Base-by-base conservation (phyloP, 75 land plant genomes). In the Sequoiadendron giganteum region DNA sequence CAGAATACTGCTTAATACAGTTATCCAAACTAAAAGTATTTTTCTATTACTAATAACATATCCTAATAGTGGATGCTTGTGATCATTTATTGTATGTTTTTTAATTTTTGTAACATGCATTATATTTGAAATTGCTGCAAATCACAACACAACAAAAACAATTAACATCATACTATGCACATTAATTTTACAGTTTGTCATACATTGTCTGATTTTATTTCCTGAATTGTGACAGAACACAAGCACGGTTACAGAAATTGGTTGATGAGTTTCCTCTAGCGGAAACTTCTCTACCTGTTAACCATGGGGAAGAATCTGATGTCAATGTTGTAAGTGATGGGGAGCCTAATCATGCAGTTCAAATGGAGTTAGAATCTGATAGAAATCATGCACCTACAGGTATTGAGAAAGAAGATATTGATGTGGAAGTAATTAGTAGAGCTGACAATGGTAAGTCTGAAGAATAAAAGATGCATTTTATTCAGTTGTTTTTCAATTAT, bases 241-340 rank as follows among this genome's bases (percentile, higher is more conserved):
- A 96, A 88, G 89, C 77, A 76, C 90, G 92, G 42, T 89, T 95
- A 76, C 93, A 94, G 65, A 91, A 91, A 87, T 81, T 96, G 87
- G 93, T 87, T 10, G 92, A 94, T 77, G 93, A 93, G 38, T 89
- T 93, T 61, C 78, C 90, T 39, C 85, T 61, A 84, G 52, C 5
- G 7, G 94, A 92, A 72, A 36, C 81, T 85, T 25, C 86, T 70
- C 85, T 40, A 85, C 84, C 34, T 86, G 61, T 77, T 34, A 78
- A 48, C 42, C 90, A 92, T 87, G 95, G 89, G 83, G 94, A 93
- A 58, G 93, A 94, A 81, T 95, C 96, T 43, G 94, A 93, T 87
- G 87, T 91, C 14, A 90, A 96, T 86, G 81, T 91, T 78, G 40
- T 90, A 0, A 96, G 94, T 88, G 95, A 96, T 89, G 95, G 86